These are phyloP conservation scores for Ajuga chamaepitys DNA, from an alignment of 257 asterid species.

Conservation along the genomic window DNA sequence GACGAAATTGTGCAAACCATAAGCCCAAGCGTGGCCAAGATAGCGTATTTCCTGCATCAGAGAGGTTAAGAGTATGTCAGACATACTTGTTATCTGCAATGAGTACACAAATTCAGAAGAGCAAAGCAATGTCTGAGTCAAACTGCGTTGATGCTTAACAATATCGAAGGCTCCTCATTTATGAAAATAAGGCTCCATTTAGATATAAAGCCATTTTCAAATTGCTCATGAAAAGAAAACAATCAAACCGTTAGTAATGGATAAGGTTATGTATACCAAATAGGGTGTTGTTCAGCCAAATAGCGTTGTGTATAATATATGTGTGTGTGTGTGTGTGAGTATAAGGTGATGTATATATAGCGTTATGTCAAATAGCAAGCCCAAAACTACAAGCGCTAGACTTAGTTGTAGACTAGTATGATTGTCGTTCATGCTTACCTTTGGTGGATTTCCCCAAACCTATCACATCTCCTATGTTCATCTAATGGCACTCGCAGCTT, in stretches of 20 bases:
- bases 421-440: neutral
- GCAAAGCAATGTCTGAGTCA: neutral
- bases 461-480: too few relatives aligned
- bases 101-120: neutral
- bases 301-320: too few relatives aligned
- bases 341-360: too few relatives aligned
- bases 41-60: conserved; percentile 59
- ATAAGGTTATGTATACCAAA: too few relatives aligned
- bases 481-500: neutral
- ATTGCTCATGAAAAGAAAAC: too few relatives aligned
- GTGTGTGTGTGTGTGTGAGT: too few relatives aligned
- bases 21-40: conserved; percentile 50
- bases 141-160: neutral
- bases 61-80: neutral
- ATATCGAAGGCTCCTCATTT: neutral
- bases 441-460: neutral
- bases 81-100: neutral
- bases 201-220: too few relatives aligned
- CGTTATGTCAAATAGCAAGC: neutral
- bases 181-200: neutral
- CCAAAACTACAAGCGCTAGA: neutral
- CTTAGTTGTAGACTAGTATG: neutral
- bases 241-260: too few relatives aligned
- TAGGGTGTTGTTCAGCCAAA: too few relatives aligned
- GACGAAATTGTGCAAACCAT: conserved; percentile 45